Conservation (phyloP, 108 stramenopile species). For the Epipyxis sp. region DNA sequence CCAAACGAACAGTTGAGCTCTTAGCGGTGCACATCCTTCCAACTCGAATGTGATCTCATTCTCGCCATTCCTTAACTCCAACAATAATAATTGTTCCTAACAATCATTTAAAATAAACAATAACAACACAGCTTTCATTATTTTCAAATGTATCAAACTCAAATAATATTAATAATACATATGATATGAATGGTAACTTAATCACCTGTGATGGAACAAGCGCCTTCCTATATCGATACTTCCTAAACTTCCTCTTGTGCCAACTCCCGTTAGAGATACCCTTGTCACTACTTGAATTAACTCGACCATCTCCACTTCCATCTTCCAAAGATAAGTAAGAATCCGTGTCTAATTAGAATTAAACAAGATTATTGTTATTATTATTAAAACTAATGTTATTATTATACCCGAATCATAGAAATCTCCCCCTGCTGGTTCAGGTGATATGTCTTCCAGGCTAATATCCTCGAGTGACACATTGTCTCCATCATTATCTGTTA, state of each 20-base stretch:
- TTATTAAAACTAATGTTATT: too few relatives aligned
- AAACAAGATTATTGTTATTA: too few relatives aligned
- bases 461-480: neutral
- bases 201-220: too few relatives aligned
- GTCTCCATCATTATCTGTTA: neutral
- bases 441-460: neutral
- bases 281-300: neutral
- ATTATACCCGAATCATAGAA: constrained; percentile 2
- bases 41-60: neutral
- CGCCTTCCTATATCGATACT: too few relatives aligned
- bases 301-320: neutral
- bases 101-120: neutral
- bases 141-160: too few relatives aligned
- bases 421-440: neutral
- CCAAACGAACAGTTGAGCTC: neutral
- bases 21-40: neutral
- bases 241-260: too few relatives aligned
- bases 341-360: too few relatives aligned
- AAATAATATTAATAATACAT: too few relatives aligned
- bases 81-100: neutral
- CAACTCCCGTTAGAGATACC: too few relatives aligned
- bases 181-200: too few relatives aligned
- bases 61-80: neutral
- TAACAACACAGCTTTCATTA: too few relatives aligned
- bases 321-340: neutral